Evolutionary conservation across 371 early-diverging fungal species (phyloP).

Genomic region (Syncephalastrum monosporum): DNA sequence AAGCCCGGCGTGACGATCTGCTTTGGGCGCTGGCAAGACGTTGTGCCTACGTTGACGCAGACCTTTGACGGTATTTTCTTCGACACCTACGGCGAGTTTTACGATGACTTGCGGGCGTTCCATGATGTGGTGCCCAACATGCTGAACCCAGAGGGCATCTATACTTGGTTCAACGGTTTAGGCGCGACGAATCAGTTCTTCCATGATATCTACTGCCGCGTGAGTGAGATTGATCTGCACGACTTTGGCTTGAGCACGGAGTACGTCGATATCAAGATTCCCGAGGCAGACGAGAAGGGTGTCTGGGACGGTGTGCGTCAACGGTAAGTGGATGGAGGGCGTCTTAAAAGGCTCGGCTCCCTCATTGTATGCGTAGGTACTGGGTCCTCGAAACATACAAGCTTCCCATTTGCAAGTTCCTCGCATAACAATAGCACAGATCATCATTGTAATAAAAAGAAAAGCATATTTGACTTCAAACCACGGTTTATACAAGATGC

Average conservation of each 20-base stretch:
- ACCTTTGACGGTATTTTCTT: conserved; percentile 89
- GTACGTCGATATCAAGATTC: conserved; percentile 69
- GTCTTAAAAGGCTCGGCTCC: not conserved
- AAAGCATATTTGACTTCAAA: too few species aligned
- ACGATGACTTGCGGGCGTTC: conserved; percentile 86
- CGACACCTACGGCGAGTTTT: conserved; percentile 94
- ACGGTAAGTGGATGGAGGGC: conserved; percentile 46
- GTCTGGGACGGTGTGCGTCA: conserved; percentile 86
- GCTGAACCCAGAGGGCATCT: conserved; percentile 75
- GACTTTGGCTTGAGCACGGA: conserved; percentile 78
- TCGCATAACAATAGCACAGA: conserved; percentile 7
- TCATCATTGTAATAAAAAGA: too few species aligned
- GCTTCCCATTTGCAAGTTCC: conserved; percentile 70
- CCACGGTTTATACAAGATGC: not conserved
- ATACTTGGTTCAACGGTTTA: conserved; percentile 94
- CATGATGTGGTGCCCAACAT: conserved; percentile 82
- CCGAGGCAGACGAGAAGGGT: conserved; percentile 72
- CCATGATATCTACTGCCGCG: conserved; percentile 89
- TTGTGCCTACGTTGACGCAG: conserved; percentile 67
- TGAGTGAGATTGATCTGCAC: conserved; percentile 80
- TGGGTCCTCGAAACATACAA: conserved; percentile 83
- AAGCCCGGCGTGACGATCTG: conserved; percentile 81
- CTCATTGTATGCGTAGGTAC: conserved; percentile 29
- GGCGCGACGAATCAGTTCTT: conserved; percentile 93
- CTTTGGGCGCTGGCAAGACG: conserved; percentile 95